These are phyloP conservation scores for Populus hybrid DNA, from an alignment of 441 rosid genomes.

Conservation along the genomic window DNA sequence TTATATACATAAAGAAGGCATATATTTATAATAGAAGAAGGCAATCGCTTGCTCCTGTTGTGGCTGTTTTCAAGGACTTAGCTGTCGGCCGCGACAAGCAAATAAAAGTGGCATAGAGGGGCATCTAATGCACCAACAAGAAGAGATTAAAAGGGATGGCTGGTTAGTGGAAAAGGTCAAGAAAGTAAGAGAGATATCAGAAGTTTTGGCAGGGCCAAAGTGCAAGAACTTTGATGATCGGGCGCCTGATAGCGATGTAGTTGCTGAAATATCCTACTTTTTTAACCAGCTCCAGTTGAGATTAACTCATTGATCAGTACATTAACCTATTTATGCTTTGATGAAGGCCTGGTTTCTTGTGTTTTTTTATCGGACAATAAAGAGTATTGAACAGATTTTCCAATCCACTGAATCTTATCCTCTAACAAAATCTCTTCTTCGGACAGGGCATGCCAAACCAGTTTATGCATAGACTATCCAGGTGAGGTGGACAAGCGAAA, in stretches of 20 bases:
- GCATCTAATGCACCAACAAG: slow-evolving; percentile 4
- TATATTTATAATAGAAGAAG: too few relatives aligned
- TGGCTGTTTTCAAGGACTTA: slow-evolving; percentile 33
- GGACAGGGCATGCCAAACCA: too few relatives aligned
- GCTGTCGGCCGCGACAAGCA: slow-evolving; percentile 22
- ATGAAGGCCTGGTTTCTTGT: too few relatives aligned
- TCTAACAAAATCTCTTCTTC: too few relatives aligned
- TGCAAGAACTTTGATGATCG: slow-evolving; percentile 52
- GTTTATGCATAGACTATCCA: too few relatives aligned
- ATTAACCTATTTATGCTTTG: too few relatives aligned
- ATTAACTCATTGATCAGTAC: background rate
- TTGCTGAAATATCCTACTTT: slow-evolving; percentile 24
- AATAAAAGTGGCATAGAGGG: slow-evolving; percentile 16
- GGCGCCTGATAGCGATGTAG: slow-evolving; percentile 4
- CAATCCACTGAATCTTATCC: too few relatives aligned
- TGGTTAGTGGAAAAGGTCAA: slow-evolving; percentile 38
- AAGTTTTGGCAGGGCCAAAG: slow-evolving; percentile 49
- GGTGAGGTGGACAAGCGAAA: too few relatives aligned
- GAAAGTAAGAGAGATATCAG: slow-evolving; percentile 42
- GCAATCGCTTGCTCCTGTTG: slow-evolving; percentile 18
- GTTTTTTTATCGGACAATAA: too few relatives aligned
- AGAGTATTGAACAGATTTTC: too few relatives aligned
- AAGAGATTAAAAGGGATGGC: slow-evolving; percentile 14
- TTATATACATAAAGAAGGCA: too few relatives aligned
- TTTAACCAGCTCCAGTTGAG: slow-evolving; percentile 29